These are phyloP conservation scores for Mikania micrantha DNA, from an alignment of 129 eudicot species.

Conservation along the genomic window DNA sequence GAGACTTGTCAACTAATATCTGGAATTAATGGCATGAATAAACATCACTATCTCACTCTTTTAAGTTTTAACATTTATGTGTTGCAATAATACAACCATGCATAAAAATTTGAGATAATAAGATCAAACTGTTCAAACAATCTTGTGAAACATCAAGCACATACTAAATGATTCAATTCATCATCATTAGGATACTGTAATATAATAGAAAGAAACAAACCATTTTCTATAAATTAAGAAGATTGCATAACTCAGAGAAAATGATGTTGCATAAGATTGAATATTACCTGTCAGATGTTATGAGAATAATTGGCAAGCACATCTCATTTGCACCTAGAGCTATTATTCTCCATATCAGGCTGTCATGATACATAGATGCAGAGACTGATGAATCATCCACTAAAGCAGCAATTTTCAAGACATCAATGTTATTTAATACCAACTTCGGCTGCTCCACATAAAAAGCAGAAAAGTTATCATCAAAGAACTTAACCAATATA, in stretches of 20 bases:
- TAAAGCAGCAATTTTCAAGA: constrained; percentile 57
- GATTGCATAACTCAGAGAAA: background rate
- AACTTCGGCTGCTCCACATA: constrained; percentile 65
- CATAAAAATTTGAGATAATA: background rate
- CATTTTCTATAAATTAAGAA: background rate
- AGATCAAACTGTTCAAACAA: background rate
- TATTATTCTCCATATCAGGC: constrained; percentile 85
- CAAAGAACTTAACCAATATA: constrained; percentile 1
- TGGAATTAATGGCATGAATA: background rate
- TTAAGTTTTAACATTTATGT: background rate
- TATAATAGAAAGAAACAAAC: background rate
- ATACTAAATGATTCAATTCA: constrained; percentile 5
- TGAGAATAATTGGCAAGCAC: constrained; percentile 70
- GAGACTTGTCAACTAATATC: background rate
- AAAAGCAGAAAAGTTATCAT: constrained; percentile 8
- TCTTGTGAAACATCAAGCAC: background rate
- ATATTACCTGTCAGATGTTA: constrained; percentile 84
- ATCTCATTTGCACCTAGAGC: constrained; percentile 91
- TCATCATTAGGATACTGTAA: background rate
- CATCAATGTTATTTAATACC: constrained; percentile 84
- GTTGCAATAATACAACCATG: background rate
- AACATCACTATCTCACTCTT: background rate
- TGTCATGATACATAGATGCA: constrained; percentile 86
- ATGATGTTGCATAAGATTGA: background rate
- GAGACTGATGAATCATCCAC: constrained; percentile 57